Conservation (phyloP, 1,284 basidiomycete genomes). For the Pseudozyma tsukubaensis region DNA sequence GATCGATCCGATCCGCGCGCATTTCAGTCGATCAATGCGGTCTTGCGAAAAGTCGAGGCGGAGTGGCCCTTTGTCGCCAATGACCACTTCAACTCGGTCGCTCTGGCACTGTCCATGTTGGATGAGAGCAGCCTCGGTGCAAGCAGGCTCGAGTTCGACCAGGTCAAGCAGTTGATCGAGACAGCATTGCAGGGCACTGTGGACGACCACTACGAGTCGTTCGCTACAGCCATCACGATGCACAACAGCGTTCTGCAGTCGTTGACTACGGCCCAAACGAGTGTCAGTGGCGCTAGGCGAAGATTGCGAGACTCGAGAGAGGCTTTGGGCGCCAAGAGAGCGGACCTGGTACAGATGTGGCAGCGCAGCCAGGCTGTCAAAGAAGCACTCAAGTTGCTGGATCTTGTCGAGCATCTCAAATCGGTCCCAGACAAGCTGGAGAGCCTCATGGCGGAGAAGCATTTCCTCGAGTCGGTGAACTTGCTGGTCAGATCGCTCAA, state of each 20-base stretch:
- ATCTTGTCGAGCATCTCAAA: constrained; percentile 76
- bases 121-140: constrained; percentile 61
- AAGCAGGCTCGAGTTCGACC: constrained; percentile 55
- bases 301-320: constrained; percentile 63
- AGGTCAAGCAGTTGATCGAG: constrained; percentile 62
- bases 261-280: constrained; percentile 56
- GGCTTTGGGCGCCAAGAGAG: constrained; percentile 63
- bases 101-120: constrained; percentile 62
- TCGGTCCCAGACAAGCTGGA: constrained; percentile 91
- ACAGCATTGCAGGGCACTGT: constrained; percentile 64
- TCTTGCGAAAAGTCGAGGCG: constrained; percentile 65
- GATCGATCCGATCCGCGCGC: constrained; percentile 48
- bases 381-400: constrained; percentile 62
- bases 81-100: constrained; percentile 65
- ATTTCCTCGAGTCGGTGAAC: constrained; percentile 87
- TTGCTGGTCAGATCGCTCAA: constrained; percentile 89
- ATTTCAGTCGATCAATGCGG: constrained; percentile 63
- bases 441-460: constrained; percentile 93
- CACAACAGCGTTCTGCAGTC: constrained; percentile 63
- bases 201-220: constrained; percentile 67
- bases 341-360: constrained; percentile 68
- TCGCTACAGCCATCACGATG: constrained; percentile 67
- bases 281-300: constrained; percentile 52
- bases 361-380: constrained; percentile 64
- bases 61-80: constrained; percentile 66